phyloP scores from a whole-genome alignment of 495 filamentous ascomycete genomes.

The Parathielavia hyrcaniae region DNA sequence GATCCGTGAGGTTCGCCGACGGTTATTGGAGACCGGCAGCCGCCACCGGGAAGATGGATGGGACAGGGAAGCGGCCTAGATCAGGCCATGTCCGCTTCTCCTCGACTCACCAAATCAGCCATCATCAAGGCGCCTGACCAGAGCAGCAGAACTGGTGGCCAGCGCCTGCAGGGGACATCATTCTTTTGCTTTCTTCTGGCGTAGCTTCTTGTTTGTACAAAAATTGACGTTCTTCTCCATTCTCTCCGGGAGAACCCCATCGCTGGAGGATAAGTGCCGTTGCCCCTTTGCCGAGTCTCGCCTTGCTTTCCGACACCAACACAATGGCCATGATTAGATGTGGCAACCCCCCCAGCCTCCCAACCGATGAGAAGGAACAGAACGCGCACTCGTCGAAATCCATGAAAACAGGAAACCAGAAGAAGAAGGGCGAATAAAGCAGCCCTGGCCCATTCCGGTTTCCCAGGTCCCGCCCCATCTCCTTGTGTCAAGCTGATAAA shows the following conservation, averaged over 20 bases:
- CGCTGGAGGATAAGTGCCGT: constrained; percentile 17
- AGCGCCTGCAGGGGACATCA: neutral
- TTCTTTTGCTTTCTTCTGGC: constrained; percentile 6
- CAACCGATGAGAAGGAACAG: neutral
- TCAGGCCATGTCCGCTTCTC: neutral
- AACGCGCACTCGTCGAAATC: neutral
- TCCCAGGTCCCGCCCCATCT: neutral
- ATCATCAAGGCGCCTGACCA: constrained; percentile 1
- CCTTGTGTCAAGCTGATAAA: constrained; percentile 1
- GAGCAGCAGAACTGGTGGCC: constrained; percentile 3
- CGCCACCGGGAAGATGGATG: neutral
- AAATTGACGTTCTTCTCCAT: constrained; percentile 1
- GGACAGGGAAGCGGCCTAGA: neutral
- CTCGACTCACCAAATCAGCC: neutral
- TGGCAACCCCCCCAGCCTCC: constrained; percentile 7
- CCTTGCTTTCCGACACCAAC: constrained; percentile 1
- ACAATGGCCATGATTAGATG: neutral
- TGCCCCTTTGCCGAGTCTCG: constrained; percentile 15
- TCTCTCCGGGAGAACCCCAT: constrained; percentile 1
- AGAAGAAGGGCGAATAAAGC: neutral
- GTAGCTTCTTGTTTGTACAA: neutral
- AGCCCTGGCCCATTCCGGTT: neutral
- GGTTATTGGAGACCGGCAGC: neutral
- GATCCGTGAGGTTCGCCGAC: neutral
- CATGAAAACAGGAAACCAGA: neutral